These are phyloP conservation scores for Fraxinus baroniana DNA, from an alignment of 305 asterid species.

Conservation along the genomic window DNA sequence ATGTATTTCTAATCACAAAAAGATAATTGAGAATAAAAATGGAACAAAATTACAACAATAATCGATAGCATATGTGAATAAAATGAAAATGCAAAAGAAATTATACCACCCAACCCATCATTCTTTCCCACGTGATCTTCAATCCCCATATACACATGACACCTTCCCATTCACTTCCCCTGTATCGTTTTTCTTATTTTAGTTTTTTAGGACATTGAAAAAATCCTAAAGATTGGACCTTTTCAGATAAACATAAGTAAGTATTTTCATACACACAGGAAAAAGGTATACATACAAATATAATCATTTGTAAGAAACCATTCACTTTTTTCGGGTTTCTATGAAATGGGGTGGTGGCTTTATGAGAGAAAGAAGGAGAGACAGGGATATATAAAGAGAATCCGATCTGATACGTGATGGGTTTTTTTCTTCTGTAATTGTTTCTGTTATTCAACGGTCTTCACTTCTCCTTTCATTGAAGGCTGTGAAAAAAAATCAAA, in stretches of 20 bases:
- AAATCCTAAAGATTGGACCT: background rate
- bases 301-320: conserved; percentile 26
- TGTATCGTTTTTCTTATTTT: background rate
- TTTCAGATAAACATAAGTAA: background rate
- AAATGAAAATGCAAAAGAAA: conserved; percentile 20
- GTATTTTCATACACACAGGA: background rate
- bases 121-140: conserved; percentile 51
- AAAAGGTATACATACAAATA: background rate
- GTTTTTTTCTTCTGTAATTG: conserved; percentile 34
- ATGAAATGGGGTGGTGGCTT: conserved; percentile 49
- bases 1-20: background rate
- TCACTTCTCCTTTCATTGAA: conserved; percentile 50
- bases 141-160: conserved; percentile 34
- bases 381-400: conserved; percentile 41
- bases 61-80: background rate
- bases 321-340: conserved; percentile 36
- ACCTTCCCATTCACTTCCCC: conserved; percentile 14
- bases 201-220: background rate
- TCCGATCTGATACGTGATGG: conserved; percentile 53
- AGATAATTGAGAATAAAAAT: conserved; percentile 1
- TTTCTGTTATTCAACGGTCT: conserved; percentile 58
- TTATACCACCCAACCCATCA: conserved; percentile 34
- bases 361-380: conserved; percentile 46
- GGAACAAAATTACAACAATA: background rate
- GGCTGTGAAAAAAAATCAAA: conserved; percentile 40